phyloP scores from a whole-genome alignment of 1,284 basidiomycete species.

The Phellopilus nigrolimitatus region DNA sequence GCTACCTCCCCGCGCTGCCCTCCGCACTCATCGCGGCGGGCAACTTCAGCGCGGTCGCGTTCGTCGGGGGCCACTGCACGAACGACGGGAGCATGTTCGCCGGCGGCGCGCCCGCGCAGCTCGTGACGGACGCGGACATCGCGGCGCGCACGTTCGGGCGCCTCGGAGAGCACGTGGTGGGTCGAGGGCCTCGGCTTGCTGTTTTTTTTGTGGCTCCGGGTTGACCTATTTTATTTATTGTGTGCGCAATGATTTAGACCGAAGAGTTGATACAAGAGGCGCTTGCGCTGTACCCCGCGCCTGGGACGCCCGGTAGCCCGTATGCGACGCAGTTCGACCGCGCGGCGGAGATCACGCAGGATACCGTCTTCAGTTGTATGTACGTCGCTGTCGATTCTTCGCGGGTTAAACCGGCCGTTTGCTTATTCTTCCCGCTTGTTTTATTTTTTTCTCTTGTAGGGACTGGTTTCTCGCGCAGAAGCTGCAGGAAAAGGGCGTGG shows the following conservation, averaged over 20 bases:
- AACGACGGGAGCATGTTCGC: conserved; percentile 41
- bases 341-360: conserved; percentile 38
- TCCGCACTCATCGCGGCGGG: conserved; percentile 36
- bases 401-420: too few species aligned
- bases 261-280: conserved; percentile 35
- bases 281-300: conserved; percentile 37
- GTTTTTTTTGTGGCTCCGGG: neutral
- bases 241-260: too few species aligned
- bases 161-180: conserved; percentile 35
- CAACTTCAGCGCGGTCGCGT: conserved; percentile 36
- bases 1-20: conserved; percentile 40
- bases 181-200: too few species aligned
- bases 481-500: conserved; percentile 28
- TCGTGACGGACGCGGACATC: conserved; percentile 38
- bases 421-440: neutral
- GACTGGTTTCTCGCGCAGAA: conserved; percentile 38
- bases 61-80: conserved; percentile 41
- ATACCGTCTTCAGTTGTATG: conserved; percentile 44
- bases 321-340: conserved; percentile 39
- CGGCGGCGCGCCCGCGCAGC: conserved; percentile 34
- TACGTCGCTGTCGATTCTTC: too few species aligned
- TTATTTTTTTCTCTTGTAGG: conserved; percentile 28
- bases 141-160: conserved; percentile 34
- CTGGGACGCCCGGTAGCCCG: conserved; percentile 31
- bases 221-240: neutral